Percentiles rank a stretch among this genome's conserved stretches.
Evolutionary conservation across 176 grass and related monocot genomes (phyloP).

Genomic region (Aegilops speltoides): DNA sequence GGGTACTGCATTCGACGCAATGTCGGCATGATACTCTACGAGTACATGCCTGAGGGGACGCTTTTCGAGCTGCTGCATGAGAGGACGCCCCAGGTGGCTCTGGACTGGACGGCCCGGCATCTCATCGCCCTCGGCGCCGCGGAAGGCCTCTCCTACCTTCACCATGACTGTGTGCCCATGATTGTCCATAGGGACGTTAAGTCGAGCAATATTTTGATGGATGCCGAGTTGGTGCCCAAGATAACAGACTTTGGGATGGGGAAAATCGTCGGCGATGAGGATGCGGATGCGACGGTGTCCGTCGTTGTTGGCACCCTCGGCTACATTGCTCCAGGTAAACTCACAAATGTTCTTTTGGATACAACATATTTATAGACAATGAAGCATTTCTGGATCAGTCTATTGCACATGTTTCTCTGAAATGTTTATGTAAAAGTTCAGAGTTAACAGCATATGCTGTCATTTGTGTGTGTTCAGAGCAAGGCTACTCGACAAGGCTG

Average conservation of each 20-base stretch:
- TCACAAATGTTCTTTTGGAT: background rate
- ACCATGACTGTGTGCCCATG: slow-evolving; percentile 67
- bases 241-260: slow-evolving; percentile 64
- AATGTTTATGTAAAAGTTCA: background rate
- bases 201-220: slow-evolving; percentile 64
- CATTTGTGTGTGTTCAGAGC: slow-evolving; percentile 39
- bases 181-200: slow-evolving; percentile 70
- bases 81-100: slow-evolving; percentile 29
- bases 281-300: slow-evolving; percentile 39
- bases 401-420: background rate
- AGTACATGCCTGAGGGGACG: slow-evolving; percentile 52
- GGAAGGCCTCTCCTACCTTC: slow-evolving; percentile 56
- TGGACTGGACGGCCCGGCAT: slow-evolving; percentile 39
- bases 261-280: slow-evolving; percentile 34
- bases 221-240: slow-evolving; percentile 54
- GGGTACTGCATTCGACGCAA: slow-evolving; percentile 57
- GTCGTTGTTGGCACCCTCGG: slow-evolving; percentile 61
- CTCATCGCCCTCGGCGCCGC: slow-evolving; percentile 42
- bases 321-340: slow-evolving; percentile 72
- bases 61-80: slow-evolving; percentile 50
- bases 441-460: background rate
- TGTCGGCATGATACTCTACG: slow-evolving; percentile 40
- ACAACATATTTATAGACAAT: background rate
- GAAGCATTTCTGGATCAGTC: background rate
- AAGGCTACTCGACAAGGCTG: slow-evolving; percentile 49